These are phyloP conservation scores for Setaria italica DNA, from an alignment of 202 grass and related monocot genomes.

Conservation along the genomic window DNA sequence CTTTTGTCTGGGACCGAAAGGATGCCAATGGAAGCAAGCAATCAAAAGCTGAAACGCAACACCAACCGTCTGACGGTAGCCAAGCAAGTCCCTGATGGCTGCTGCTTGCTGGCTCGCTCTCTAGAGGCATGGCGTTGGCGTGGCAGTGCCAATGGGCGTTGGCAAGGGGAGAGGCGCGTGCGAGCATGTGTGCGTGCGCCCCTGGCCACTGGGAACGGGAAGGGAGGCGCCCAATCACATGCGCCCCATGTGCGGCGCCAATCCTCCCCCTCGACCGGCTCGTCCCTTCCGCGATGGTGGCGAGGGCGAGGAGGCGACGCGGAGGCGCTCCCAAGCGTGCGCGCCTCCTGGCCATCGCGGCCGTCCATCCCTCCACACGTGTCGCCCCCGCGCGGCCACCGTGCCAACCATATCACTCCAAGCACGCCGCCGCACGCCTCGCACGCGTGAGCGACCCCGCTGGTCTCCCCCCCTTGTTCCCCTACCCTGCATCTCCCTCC, in stretches of 20 bases:
- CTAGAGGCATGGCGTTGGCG: not conserved
- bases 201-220: not conserved
- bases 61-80: not conserved
- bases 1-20: not conserved
- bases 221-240: constrained; percentile 9
- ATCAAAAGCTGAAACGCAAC: not conserved
- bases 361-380: constrained; percentile 51
- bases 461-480: not conserved
- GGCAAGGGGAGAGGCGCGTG: not conserved
- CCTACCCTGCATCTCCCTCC: not conserved
- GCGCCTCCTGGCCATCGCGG: constrained; percentile 42
- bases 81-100: not conserved
- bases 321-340: constrained; percentile 28
- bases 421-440: constrained; percentile 60
- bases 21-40: not conserved
- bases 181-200: not conserved
- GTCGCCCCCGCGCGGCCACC: constrained; percentile 38
- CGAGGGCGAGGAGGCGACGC: not conserved
- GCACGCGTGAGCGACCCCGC: constrained; percentile 51
- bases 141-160: not conserved
- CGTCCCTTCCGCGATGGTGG: constrained; percentile 13
- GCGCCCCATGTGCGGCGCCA: constrained; percentile 35
- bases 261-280: not conserved
- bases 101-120: not conserved
- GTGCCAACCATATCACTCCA: constrained; percentile 55